A percentile compares a stretch with the other conserved stretches of the same genome.
These are phyloP conservation scores for Paragyromitra xinjiangensis DNA, from an alignment of 495 filamentous ascomycete genomes.

Conservation along the genomic window DNA sequence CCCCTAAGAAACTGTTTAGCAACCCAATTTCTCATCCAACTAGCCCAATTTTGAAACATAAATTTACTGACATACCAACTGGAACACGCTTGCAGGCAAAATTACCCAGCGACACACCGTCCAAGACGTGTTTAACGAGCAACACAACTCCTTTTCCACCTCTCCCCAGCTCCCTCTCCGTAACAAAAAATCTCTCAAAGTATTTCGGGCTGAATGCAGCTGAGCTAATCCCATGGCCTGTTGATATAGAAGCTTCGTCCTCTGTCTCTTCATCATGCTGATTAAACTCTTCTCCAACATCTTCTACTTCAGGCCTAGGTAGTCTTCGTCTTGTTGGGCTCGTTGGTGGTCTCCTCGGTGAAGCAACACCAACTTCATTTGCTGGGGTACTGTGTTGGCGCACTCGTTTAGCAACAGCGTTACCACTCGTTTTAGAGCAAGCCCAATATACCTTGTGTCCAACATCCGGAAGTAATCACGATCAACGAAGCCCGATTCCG, in stretches of 20 bases:
- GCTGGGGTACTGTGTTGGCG: constrained; percentile 46
- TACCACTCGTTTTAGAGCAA: constrained; percentile 21
- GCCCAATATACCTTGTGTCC: constrained; percentile 62
- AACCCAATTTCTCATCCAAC: constrained; percentile 8
- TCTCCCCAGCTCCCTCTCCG: constrained; percentile 82
- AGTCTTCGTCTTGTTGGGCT: constrained; percentile 58
- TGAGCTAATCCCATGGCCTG: constrained; percentile 71
- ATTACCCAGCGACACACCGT: constrained; percentile 83
- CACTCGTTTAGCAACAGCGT: constrained; percentile 23
- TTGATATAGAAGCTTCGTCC: constrained; percentile 57
- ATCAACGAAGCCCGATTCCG: constrained; percentile 76
- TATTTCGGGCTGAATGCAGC: constrained; percentile 90
- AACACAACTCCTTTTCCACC: constrained; percentile 95
- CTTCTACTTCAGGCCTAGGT: constrained; percentile 43
- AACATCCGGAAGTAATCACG: constrained; percentile 96
- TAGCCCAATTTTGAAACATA: neutral
- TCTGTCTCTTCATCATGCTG: constrained; percentile 49
- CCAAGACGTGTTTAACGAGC: constrained; percentile 87
- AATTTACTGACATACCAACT: constrained; percentile 64
- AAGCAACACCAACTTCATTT: constrained; percentile 37
- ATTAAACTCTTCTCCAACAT: constrained; percentile 42
- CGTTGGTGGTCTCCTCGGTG: constrained; percentile 64
- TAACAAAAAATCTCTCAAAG: constrained; percentile 88
- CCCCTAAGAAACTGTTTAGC: constrained; percentile 60
- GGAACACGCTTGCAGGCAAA: constrained; percentile 98